Conservation (phyloP, 2,329 filamentous ascomycete genomes). For the Fusarium udum region DNA sequence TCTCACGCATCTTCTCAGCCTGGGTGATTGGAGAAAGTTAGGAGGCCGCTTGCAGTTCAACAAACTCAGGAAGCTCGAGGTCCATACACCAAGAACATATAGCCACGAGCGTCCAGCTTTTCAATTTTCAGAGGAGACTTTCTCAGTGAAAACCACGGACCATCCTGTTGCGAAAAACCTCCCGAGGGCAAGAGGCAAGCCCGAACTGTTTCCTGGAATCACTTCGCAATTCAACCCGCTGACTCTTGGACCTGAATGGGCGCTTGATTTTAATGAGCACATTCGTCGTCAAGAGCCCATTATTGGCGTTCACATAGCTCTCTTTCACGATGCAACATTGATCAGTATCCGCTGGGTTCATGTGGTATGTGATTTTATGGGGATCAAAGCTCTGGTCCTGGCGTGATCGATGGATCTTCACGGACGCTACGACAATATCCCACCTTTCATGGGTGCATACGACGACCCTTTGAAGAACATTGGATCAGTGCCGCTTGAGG, state of each 20-base stretch:
- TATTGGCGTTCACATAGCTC: not conserved
- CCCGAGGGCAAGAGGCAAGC: not conserved
- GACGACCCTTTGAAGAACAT: not conserved
- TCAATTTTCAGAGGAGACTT: not conserved
- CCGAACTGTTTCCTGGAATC: not conserved
- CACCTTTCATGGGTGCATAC: not conserved
- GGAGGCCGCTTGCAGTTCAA: not conserved
- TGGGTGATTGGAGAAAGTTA: not conserved
- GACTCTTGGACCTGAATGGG: not conserved
- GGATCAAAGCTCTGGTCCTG: not conserved
- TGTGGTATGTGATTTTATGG: slow-evolving; percentile 1
- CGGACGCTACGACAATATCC: not conserved
- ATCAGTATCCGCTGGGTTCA: slow-evolving; percentile 1
- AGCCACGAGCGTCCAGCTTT: not conserved
- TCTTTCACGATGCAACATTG: not conserved
- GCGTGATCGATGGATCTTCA: slow-evolving; percentile 3
- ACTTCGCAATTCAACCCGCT: not conserved
- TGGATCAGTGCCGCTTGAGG: not conserved
- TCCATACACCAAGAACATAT: not conserved
- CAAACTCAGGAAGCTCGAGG: not conserved
- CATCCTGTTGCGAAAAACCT: not conserved
- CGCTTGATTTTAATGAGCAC: not conserved
- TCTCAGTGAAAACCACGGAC: not conserved
- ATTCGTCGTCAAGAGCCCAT: not conserved
- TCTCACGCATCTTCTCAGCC: not conserved